A percentile compares a stretch with the other conserved stretches of the same genome.
phyloP scores from a whole-genome alignment of 1,284 basidiomycete genomes.

The Melampsora abietis-canadensis region DNA sequence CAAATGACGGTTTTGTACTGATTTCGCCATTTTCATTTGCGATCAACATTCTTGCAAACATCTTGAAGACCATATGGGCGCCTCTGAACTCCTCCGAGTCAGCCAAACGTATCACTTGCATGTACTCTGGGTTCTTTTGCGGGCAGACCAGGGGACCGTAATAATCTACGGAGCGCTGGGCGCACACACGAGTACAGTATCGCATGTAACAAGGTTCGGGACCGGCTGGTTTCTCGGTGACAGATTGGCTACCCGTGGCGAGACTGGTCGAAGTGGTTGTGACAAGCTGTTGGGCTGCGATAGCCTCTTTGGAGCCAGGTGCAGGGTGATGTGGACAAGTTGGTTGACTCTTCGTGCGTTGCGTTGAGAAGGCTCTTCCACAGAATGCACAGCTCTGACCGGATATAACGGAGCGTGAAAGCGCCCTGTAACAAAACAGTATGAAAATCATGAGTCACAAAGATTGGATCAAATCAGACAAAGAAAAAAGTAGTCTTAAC shows the following conservation, averaged over 20 bases:
- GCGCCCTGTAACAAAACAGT: not conserved
- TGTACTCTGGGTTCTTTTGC: conserved; percentile 42
- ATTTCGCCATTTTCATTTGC: conserved; percentile 39
- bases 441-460: not conserved
- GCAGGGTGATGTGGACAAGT: conserved; percentile 42
- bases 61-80: conserved; percentile 43
- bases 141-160: conserved; percentile 40
- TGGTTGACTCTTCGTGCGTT: conserved; percentile 30
- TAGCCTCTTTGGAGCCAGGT: conserved; percentile 43
- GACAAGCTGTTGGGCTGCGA: conserved; percentile 37
- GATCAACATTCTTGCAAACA: conserved; percentile 43
- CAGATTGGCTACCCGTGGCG: conserved; percentile 23
- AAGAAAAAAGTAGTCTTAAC: conserved; percentile 1
- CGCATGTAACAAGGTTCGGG: conserved; percentile 44
- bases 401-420: conserved; percentile 32
- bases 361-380: conserved; percentile 34
- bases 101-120: conserved; percentile 33
- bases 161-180: conserved; percentile 34
- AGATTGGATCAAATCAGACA: not conserved
- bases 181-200: conserved; percentile 42
- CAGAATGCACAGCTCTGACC: conserved; percentile 40
- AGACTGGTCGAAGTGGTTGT: conserved; percentile 27
- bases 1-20: conserved; percentile 13
- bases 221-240: conserved; percentile 36
- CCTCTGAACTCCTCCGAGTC: conserved; percentile 39